Evolutionary conservation across 2,329 filamentous ascomycete species (phyloP), one percentile per base, ranked within the genome.

Genomic region (Pseudogymnoascus sp.): DNA sequence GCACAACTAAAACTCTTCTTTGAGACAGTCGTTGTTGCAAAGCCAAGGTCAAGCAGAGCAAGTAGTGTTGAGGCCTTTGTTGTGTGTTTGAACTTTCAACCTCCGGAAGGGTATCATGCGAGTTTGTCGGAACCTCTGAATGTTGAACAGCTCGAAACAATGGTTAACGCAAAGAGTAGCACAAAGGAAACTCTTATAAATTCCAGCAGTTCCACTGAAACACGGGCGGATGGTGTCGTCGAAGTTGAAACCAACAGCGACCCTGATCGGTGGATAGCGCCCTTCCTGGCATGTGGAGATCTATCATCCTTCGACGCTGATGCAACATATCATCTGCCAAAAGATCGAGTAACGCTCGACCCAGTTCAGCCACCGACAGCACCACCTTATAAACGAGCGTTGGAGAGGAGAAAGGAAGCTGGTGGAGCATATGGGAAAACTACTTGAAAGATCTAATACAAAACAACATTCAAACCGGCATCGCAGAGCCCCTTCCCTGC

Each of bases 41-140:
- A 99, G 78, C 95, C 95, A 1, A 82, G 95, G 62, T 96, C 91
- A 67, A 96, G 91, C 72, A 84, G 95, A n/a, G 95, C 93, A 1
- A 97, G 93, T 76, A 96, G 92, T 75, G 87, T 99, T 18, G 95
- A 99, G 75, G 93, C 95, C 0, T 99, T 99, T 70, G 90, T 99
- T 56, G 93, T 99, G 14, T 97, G 95, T 74, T 84, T 96, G 70
- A 90, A 92, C 66, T 99, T 97, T 73, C 81, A 83, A 21, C 93
- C 91, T 3, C 93, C 93, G 0, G 77, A 80, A 12, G 89, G 89
- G 0, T 95, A 92, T 77, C 83, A 82, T 53, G 86, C 90, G 3
- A 92, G 87, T 70, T 78, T 95, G 3, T 88, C 92, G 70, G 85
- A 88, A 69, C 90, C 90, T 1, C 77, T 95, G 1, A 89, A 89